A percentile compares a stretch with the other conserved stretches of the same genome.
phyloP scores from a whole-genome alignment of 345 rosid species.

The Cardiospermum halicacabum region DNA sequence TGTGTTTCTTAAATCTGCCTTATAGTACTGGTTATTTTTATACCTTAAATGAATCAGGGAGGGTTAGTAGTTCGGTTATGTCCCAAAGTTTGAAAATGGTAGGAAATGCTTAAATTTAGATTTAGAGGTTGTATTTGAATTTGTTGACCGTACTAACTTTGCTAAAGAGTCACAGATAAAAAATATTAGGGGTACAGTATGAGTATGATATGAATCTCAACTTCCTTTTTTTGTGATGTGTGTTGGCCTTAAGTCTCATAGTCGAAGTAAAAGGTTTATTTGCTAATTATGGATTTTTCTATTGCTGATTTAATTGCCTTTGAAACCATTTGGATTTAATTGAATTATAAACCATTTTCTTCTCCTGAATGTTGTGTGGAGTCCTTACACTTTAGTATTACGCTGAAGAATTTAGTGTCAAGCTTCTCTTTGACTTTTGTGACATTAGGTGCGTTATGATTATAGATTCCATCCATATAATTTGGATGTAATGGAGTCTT shows the following conservation, averaged over 20 bases:
- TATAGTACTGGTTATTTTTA: background rate
- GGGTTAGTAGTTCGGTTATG: background rate
- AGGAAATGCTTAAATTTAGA: background rate
- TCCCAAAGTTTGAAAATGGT: background rate
- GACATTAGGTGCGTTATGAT: background rate
- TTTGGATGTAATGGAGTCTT: no score
- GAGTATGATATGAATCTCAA: background rate
- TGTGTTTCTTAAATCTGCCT: slow-evolving; percentile 11
- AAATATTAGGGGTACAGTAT: background rate
- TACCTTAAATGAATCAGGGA: background rate
- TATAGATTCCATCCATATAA: no score
- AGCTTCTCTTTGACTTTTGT: background rate
- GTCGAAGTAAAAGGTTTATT: background rate
- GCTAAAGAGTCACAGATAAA: background rate
- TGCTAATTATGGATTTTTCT: background rate
- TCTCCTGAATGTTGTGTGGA: background rate
- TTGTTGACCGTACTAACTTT: background rate
- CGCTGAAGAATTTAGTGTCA: background rate
- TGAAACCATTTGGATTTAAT: background rate
- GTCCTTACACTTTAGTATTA: background rate
- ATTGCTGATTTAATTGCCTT: background rate
- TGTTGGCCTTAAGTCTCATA: background rate
- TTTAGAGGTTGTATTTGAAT: background rate
- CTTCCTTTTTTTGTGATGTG: background rate
- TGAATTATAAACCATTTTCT: background rate